Percentiles rank a stretch among this genome's conserved stretches.
These are phyloP conservation scores for Hammondia hammondi DNA, from an alignment of 169 alveolate species.

Conservation along the genomic window DNA sequence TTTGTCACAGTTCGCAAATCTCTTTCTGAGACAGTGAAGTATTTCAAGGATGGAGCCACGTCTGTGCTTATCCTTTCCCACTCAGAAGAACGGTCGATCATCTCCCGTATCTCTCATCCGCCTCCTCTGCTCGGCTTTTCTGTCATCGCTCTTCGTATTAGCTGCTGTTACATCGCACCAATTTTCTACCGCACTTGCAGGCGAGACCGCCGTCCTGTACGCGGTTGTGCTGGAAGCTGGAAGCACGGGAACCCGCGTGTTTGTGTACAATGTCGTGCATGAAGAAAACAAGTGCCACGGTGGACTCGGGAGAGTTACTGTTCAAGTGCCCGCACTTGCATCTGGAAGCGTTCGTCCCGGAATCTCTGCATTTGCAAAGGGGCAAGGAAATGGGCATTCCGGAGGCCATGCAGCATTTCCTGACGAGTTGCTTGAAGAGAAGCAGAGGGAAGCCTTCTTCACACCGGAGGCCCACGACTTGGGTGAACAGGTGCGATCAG, in stretches of 20 bases:
- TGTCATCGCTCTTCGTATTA: too few species aligned
- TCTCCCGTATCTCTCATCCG: too few species aligned
- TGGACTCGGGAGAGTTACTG: conserved; percentile 12
- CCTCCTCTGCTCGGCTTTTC: too few species aligned
- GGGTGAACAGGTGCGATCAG: neutral
- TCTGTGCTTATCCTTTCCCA: too few species aligned
- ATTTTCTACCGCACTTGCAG: too few species aligned
- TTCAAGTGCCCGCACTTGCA: conserved; percentile 39
- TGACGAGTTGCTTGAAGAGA: neutral
- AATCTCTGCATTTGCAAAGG: conserved; percentile 15
- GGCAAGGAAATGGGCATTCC: neutral
- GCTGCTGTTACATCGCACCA: too few species aligned
- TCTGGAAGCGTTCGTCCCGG: conserved; percentile 48
- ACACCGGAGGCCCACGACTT: neutral
- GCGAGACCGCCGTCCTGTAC: neutral
- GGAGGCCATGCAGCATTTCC: neutral
- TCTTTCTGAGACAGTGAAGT: too few species aligned
- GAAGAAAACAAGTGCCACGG: neutral
- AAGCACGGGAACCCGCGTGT: conserved; percentile 50
- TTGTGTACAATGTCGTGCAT: neutral
- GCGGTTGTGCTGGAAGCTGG: conserved; percentile 58
- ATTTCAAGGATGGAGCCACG: too few species aligned
- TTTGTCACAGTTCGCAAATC: too few species aligned
- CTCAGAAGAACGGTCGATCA: too few species aligned
- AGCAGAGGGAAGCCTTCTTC: neutral